Base-by-base conservation (phyloP, 257 asterid species). In the Capsicum baccatum region DNA sequence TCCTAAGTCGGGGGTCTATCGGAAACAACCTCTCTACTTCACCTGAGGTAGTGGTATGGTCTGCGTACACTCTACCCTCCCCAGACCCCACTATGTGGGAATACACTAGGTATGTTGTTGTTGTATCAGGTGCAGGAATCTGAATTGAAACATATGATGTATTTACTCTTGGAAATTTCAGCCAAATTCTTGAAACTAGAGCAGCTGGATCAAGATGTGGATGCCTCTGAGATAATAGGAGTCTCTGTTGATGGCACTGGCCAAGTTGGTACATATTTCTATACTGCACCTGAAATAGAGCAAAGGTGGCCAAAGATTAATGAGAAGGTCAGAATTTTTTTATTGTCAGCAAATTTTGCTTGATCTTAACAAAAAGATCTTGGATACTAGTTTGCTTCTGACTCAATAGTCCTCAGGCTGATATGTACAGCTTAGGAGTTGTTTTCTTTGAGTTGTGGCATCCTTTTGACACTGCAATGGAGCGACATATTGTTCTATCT, bases 221-320 rank as follows among this genome's bases (percentile, higher is more conserved):
- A 96, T 90, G 91, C 90, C 58, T 86, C 88, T 15, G 99, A 95
- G 86, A 89, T 90, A 59, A 83, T 91, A 79, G 98, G 98, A 88
- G 86, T 87, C 63, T 96, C 99, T 66, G 69, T 91, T 79, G 98
- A 96, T 86, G 97, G 99, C 84, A 94, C 99, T 81, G 98, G 98
- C 80, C 98, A 92, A 91, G 91, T 96, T 82, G 98, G 99, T 81
- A 94, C 99, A 57, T 96, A 94, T 85, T 96, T 96, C 88, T 95
- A 96, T 92, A 94, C 99, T 84, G 98, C 99, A 83, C 98, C 98
- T 39, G 99, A 94, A 88, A 93, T 94, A 89, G 98, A 94, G 90
- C 97, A 94, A 88, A 94, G 95, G 83, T 94, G 98, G 99, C 98
- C 99, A 86, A 96, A 93, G 94, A 96, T 96, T 47, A 90, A 94